A percentile compares a stretch with the other conserved stretches of the same genome.
phyloP scores from a whole-genome alignment of 2,329 filamentous ascomycete species.

The Phaeosphaeriaceae sp. region DNA sequence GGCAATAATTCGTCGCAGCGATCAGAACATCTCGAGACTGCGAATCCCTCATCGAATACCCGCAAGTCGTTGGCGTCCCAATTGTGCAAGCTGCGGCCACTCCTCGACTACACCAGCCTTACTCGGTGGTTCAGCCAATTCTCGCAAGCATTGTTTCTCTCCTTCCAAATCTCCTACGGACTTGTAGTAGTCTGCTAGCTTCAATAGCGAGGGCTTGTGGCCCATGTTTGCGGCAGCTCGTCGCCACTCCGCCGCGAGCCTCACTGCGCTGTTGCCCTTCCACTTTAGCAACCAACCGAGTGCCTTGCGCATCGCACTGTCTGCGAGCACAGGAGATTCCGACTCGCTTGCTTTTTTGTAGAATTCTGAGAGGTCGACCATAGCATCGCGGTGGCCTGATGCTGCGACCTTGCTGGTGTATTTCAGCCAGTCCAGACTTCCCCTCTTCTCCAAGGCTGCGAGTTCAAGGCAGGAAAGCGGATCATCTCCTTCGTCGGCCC shows the following conservation, averaged over 20 bases:
- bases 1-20: not conserved
- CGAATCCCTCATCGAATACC: not conserved
- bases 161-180: slow-evolving; percentile 19
- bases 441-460: slow-evolving; percentile 32
- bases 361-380: slow-evolving; percentile 48
- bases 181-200: slow-evolving; percentile 31
- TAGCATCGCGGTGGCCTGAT: slow-evolving; percentile 48
- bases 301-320: slow-evolving; percentile 18
- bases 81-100: slow-evolving; percentile 32
- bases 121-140: slow-evolving; percentile 23
- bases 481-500: slow-evolving; percentile 51
- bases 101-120: slow-evolving; percentile 25
- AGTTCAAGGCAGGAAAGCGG: slow-evolving; percentile 52
- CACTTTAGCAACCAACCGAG: slow-evolving; percentile 34
- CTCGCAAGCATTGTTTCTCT: slow-evolving; percentile 17
- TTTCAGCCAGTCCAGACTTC: slow-evolving; percentile 50
- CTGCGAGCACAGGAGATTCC: slow-evolving; percentile 12
- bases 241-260: slow-evolving; percentile 41
- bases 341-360: slow-evolving; percentile 46
- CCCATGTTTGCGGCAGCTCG: slow-evolving; percentile 31
- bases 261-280: slow-evolving; percentile 18
- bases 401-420: slow-evolving; percentile 55
- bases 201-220: slow-evolving; percentile 37
- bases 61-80: slow-evolving; percentile 31
- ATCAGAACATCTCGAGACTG: not conserved